Percentiles rank a stretch among this genome's conserved stretches.
Evolutionary conservation across 1,139 yeast species (phyloP).

Genomic region (Yamadazyma epiphylla): DNA sequence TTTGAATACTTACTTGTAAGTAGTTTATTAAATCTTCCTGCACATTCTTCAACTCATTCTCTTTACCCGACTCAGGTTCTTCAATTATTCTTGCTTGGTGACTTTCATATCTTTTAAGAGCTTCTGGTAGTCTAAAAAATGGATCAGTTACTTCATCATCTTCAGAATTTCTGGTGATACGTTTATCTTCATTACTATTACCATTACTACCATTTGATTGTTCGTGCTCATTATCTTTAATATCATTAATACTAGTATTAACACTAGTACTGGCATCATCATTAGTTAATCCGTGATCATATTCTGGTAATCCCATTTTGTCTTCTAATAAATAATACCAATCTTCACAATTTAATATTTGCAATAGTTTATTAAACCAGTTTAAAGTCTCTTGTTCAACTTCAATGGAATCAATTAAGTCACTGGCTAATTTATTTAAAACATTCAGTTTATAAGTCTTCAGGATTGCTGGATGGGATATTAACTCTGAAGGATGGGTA

Average conservation of each 20-base stretch:
- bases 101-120: constrained; percentile 33
- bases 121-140: constrained; percentile 36
- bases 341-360: constrained; percentile 83
- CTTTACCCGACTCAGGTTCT: constrained; percentile 20
- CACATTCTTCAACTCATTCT: constrained; percentile 25
- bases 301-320: constrained; percentile 60
- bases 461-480: constrained; percentile 65
- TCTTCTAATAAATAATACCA: constrained; percentile 64
- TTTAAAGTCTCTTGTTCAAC: constrained; percentile 75
- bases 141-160: constrained; percentile 29
- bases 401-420: constrained; percentile 73
- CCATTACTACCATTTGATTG: constrained; percentile 48
- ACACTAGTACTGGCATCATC: constrained; percentile 18
- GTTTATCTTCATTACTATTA: constrained; percentile 20
- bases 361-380: constrained; percentile 66
- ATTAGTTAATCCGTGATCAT: constrained; percentile 59
- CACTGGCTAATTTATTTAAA: constrained; percentile 56
- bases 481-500: constrained; percentile 74
- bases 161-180: constrained; percentile 27
- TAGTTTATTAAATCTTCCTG: constrained; percentile 43
- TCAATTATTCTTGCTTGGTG: constrained; percentile 18
- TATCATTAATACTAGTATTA: constrained; percentile 1
- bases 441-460: constrained; percentile 56
- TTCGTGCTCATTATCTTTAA: constrained; percentile 26
- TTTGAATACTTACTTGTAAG: constrained; percentile 58